Evolutionary conservation across 441 rosid species (phyloP).

Genomic region (Populus hybrid): DNA sequence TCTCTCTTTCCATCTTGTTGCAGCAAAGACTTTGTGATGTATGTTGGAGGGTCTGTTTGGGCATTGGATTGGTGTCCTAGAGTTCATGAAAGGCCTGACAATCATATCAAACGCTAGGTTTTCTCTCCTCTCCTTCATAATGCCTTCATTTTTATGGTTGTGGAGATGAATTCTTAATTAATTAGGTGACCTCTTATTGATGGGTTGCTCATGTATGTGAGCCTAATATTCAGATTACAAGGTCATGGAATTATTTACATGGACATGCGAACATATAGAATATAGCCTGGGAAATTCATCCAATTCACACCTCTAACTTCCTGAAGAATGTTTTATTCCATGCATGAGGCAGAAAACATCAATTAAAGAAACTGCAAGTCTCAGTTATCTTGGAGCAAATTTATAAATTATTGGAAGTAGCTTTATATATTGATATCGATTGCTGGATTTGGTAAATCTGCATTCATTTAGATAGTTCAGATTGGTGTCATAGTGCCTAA

Average conservation of each 20-base stretch:
- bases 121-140: neutral
- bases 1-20: conserved; percentile 12
- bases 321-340: neutral
- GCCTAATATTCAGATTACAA: neutral
- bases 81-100: conserved; percentile 42
- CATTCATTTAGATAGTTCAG: neutral
- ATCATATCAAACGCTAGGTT: conserved; percentile 69
- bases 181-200: neutral
- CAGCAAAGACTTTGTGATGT: conserved; percentile 57
- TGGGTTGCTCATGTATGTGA: neutral
- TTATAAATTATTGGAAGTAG: neutral
- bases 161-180: neutral
- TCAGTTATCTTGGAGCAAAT: neutral
- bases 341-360: neutral
- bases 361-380: neutral
- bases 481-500: neutral
- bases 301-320: neutral
- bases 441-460: neutral
- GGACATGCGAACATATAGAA: neutral
- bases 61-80: conserved; percentile 95
- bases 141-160: neutral
- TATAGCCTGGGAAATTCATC: neutral
- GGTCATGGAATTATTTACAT: neutral
- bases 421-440: neutral
- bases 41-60: conserved; percentile 67